phyloP scores from a whole-genome alignment of 192 early-diverging fungal species.

The Thoreauomyces humboldtii region DNA sequence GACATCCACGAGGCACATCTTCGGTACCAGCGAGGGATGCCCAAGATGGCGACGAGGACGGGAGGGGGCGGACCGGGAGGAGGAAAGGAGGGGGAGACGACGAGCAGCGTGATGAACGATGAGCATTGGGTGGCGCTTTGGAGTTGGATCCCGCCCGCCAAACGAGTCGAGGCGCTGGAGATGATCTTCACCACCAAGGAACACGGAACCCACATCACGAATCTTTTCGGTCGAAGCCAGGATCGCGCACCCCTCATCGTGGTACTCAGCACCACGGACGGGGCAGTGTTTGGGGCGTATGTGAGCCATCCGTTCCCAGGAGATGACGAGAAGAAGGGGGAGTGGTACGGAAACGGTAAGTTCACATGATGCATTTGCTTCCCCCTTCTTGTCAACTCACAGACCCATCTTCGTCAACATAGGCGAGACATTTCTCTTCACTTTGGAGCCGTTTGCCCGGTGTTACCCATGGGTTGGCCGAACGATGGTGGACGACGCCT shows the following conservation, averaged over 20 bases:
- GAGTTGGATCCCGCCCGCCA: slow-evolving; percentile 44
- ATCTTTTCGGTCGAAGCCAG: slow-evolving; percentile 27
- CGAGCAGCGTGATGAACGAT: slow-evolving; percentile 29
- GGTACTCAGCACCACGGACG: slow-evolving; percentile 35
- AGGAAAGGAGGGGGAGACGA: neutral
- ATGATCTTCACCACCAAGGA: slow-evolving; percentile 45
- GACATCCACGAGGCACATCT: slow-evolving; percentile 37
- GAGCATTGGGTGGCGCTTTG: slow-evolving; percentile 47
- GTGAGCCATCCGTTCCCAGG: slow-evolving; percentile 31
- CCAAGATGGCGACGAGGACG: slow-evolving; percentile 31
- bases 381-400: too few species aligned
- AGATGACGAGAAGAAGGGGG: slow-evolving; percentile 17
- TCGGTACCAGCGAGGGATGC: slow-evolving; percentile 37
- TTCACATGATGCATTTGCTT: neutral
- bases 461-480: slow-evolving; percentile 47
- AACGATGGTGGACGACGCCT: slow-evolving; percentile 3
- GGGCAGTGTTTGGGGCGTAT: slow-evolving; percentile 43
- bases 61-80: too few species aligned
- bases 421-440: slow-evolving; percentile 51
- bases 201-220: slow-evolving; percentile 38
- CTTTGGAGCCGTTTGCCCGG: slow-evolving; percentile 39
- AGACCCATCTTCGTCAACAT: too few species aligned
- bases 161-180: slow-evolving; percentile 37
- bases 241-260: slow-evolving; percentile 35
- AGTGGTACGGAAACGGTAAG: slow-evolving; percentile 46